Percentiles rank a stretch among this genome's conserved stretches.
These are phyloP conservation scores for Hemileia vastatrix DNA, from an alignment of 1,284 basidiomycete species.

Conservation along the genomic window DNA sequence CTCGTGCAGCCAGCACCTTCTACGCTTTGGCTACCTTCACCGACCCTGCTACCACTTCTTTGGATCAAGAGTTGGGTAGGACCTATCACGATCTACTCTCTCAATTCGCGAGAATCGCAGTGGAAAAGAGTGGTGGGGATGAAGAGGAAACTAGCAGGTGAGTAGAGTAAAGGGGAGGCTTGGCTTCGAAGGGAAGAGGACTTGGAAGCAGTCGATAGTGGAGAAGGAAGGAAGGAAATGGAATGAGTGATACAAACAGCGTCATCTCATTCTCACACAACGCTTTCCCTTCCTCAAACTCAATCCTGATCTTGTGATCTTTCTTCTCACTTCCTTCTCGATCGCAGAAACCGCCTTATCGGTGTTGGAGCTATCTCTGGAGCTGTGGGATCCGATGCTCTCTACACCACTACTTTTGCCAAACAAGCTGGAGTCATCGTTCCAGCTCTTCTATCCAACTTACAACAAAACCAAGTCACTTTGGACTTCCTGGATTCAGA, in stretches of 20 bases:
- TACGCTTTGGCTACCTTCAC: constrained; percentile 87
- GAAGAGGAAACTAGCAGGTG: constrained; percentile 18
- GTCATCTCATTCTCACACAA: not conserved
- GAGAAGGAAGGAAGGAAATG: constrained; percentile 51
- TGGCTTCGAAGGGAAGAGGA: too few relatives aligned
- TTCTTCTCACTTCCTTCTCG: constrained; percentile 15
- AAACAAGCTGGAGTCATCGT: constrained; percentile 63
- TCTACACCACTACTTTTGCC: constrained; percentile 70
- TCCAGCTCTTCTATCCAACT: constrained; percentile 61
- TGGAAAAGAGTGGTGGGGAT: constrained; percentile 26
- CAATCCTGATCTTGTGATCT: too few relatives aligned
- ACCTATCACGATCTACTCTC: constrained; percentile 62
- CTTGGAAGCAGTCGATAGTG: constrained; percentile 46
- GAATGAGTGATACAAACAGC: constrained; percentile 60
- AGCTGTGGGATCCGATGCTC: constrained; percentile 70
- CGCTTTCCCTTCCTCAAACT: not conserved
- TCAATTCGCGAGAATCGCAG: constrained; percentile 57
- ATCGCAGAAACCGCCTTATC: constrained; percentile 63
- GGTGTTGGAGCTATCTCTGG: constrained; percentile 74
- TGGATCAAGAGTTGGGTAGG: constrained; percentile 62
- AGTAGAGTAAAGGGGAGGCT: too few relatives aligned
- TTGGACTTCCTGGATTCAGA: constrained; percentile 57
- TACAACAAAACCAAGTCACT: constrained; percentile 60
- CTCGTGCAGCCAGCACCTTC: constrained; percentile 73
- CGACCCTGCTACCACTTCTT: constrained; percentile 69